Percentiles rank a stretch among this genome's conserved stretches.
These are phyloP conservation scores for Sphaceloma murrayae DNA, from an alignment of 2,329 filamentous ascomycete species.

Conservation along the genomic window DNA sequence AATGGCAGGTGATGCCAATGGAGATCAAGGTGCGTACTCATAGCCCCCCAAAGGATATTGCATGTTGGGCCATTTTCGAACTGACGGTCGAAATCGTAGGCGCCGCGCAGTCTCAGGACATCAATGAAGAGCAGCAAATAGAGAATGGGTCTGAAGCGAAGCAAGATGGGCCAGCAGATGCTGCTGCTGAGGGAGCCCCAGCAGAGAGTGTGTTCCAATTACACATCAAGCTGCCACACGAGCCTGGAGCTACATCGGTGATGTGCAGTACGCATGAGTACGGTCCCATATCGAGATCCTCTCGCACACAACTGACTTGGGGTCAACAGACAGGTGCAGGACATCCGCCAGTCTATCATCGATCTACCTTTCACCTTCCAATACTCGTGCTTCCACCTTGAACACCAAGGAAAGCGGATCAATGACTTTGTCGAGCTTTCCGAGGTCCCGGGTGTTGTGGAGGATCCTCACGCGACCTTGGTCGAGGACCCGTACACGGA, in stretches of 20 bases:
- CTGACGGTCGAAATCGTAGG: too few relatives aligned
- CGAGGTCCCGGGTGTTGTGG: conserved; percentile 69
- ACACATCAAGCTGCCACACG: conserved; percentile 72
- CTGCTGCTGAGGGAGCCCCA: conserved; percentile 2
- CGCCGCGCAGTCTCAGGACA: conserved; percentile 7
- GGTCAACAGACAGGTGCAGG: conserved; percentile 84
- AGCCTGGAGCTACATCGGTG: conserved; percentile 69
- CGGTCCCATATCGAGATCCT: neutral
- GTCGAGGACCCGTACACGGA: conserved; percentile 96
- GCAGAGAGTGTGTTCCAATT: conserved; percentile 50
- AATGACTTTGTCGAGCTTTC: conserved; percentile 92
- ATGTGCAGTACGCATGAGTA: conserved; percentile 49
- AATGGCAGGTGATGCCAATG: conserved; percentile 16
- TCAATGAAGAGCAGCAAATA: neutral
- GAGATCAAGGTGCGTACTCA: conserved; percentile 14
- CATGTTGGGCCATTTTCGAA: neutral
- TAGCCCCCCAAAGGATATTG: neutral
- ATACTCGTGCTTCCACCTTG: conserved; percentile 97
- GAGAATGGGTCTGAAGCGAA: conserved; percentile 8
- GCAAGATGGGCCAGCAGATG: conserved; percentile 10
- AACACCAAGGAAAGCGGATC: conserved; percentile 77
- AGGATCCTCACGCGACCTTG: conserved; percentile 68
- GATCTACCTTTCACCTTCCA: conserved; percentile 88
- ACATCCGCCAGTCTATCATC: conserved; percentile 92
- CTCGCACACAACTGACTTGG: conserved; percentile 17